Percentiles rank a stretch among this genome's conserved stretches.
Evolutionary conservation across 345 rosid species (phyloP).

Genomic region (Heritiera littoralis): DNA sequence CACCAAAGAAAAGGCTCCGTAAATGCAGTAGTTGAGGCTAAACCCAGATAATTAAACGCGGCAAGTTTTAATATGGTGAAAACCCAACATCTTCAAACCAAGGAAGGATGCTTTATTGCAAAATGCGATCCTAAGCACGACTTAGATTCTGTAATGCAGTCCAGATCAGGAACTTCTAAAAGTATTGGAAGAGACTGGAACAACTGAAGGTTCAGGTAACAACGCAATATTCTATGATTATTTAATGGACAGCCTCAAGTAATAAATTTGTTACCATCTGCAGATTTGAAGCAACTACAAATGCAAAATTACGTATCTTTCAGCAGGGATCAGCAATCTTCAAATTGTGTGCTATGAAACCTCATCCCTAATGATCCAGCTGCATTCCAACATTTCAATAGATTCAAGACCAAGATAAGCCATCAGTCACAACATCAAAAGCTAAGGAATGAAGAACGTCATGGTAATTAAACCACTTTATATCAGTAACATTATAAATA

Average conservation of each 20-base stretch:
- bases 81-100: not conserved
- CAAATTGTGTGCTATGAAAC: not conserved
- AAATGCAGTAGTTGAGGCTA: not conserved
- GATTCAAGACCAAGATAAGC: not conserved
- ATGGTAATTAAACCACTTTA: not conserved
- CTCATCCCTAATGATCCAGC: slow-evolving; percentile 2
- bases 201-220: not conserved
- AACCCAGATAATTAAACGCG: not conserved
- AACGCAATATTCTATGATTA: not conserved
- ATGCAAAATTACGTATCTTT: not conserved
- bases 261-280: not conserved
- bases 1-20: not conserved
- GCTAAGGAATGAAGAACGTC: not conserved
- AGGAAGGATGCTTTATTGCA: not conserved
- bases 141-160: not conserved
- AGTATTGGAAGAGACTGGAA: not conserved
- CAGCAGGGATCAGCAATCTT: not conserved
- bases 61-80: not conserved
- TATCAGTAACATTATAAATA: not conserved
- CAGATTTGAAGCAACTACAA: not conserved
- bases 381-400: not conserved
- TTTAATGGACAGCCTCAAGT: not conserved
- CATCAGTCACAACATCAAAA: not conserved
- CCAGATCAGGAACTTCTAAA: not conserved
- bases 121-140: not conserved